Evolutionary conservation across 306 rosid genomes (phyloP).

Genomic region (Lupinus albus): DNA sequence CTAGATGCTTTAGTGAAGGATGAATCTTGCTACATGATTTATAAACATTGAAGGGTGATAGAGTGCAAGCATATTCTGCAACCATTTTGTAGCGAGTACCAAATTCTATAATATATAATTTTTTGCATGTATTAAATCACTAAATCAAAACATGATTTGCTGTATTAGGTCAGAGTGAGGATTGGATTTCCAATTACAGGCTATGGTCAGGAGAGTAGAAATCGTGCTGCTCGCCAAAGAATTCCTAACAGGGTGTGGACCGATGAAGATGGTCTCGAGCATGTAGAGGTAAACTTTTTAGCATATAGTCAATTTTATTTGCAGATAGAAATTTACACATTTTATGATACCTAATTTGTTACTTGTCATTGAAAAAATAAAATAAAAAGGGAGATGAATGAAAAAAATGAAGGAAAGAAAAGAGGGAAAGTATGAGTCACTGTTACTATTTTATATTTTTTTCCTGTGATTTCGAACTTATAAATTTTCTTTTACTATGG

Average conservation of each 20-base stretch:
- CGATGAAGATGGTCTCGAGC: constrained; percentile 91
- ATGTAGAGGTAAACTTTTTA: constrained; percentile 69
- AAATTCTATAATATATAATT: background rate
- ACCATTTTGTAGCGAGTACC: background rate
- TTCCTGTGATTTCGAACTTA: constrained; percentile 1
- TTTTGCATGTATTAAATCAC: background rate
- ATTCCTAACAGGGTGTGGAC: constrained; percentile 83
- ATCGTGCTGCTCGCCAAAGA: constrained; percentile 99
- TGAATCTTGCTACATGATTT: background rate
- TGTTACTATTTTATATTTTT: background rate
- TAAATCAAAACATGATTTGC: constrained; percentile 24
- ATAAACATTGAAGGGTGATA: background rate
- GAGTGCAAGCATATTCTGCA: background rate
- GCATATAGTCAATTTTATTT: constrained; percentile 26
- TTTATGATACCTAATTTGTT: constrained; percentile 13
- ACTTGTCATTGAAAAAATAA: background rate
- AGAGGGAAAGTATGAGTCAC: background rate
- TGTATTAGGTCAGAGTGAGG: constrained; percentile 76
- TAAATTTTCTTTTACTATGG: constrained; percentile 22
- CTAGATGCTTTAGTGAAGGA: background rate
- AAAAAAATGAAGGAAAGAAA: constrained; percentile 1
- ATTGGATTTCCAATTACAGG: constrained; percentile 97
- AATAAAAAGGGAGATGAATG: background rate
- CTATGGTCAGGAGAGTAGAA: constrained; percentile 96
- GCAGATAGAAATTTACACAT: background rate